Base-by-base conservation (phyloP, 2,329 filamentous ascomycete genomes). In the Gaeumannomyces tritici region DNA sequence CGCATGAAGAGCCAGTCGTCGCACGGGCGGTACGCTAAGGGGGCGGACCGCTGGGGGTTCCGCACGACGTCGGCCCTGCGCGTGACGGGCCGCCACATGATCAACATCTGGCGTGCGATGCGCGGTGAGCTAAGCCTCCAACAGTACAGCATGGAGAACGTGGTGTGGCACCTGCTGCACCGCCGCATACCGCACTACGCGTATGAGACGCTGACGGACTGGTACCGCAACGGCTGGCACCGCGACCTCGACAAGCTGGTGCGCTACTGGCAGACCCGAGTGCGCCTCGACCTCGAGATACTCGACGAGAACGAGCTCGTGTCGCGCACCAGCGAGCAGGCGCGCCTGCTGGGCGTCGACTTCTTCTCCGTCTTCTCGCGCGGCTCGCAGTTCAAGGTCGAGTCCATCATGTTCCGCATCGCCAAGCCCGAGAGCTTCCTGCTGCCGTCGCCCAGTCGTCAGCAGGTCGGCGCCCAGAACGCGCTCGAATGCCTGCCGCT, bases 91-190 rank as follows among this genome's bases (percentile, higher is more conserved):
- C 84, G 95, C 65, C 93, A 98, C 71, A 91, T 96, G 81, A 93
- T 99, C 77, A 98, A 98, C 68, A 89, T 98, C 57, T 98, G 95
- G 92, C 85, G 93, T 68, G 92, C 93, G 0, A 97, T 99, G 93
- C 85, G 91, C 63, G 85, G 88, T n/a, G 93, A 97, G 74, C 76
- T 99, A 31, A 96, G 93, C 67, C 77, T 99, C 31, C 81, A 96
- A 13, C 93, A 97, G 71, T 98, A 99, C 71, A 96, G 90, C 0
- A 89, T 98, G 85, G 95, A 98, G 73, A 97, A 96, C 69, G 91
- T 98, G 4, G 90, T 86, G 0, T 98, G 96, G 78, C 92, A 98
- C 74, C 74, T 98, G 1, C 81, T 99, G 2, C 92, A 96, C 68
- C 86, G 86, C 35, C 86, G 93, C 3, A 89, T 98, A 60, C 95